Evolutionary conservation across 2,329 filamentous ascomycete species (phyloP).

Genomic region (Colletotrichum truncatum): DNA sequence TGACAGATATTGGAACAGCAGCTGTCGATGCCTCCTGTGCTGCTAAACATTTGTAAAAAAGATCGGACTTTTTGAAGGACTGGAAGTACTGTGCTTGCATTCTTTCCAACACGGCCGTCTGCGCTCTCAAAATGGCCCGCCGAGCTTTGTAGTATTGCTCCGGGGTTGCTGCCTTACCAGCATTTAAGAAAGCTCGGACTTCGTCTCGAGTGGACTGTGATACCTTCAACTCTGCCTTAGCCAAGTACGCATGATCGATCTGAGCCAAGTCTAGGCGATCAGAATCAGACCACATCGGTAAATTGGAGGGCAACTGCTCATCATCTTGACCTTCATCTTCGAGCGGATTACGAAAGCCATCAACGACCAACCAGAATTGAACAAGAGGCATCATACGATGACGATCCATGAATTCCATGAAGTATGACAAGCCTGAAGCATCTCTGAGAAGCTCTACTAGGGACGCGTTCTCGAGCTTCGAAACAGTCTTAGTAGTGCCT

Average conservation of each 20-base stretch:
- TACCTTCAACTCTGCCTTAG: slow-evolving; percentile 82
- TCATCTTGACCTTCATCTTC: slow-evolving; percentile 84
- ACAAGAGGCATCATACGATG: slow-evolving; percentile 87
- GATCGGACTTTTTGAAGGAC: slow-evolving; percentile 88
- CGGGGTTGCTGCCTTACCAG: slow-evolving; percentile 79
- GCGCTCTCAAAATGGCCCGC: slow-evolving; percentile 81
- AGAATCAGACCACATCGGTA: slow-evolving; percentile 80
- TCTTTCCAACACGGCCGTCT: slow-evolving; percentile 84
- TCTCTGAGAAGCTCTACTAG: slow-evolving; percentile 89
- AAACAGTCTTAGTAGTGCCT: slow-evolving; percentile 42
- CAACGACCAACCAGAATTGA: slow-evolving; percentile 98
- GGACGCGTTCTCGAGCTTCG: slow-evolving; percentile 77
- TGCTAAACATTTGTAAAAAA: slow-evolving; percentile 96
- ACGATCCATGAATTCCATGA: slow-evolving; percentile 99
- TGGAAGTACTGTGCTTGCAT: slow-evolving; percentile 85
- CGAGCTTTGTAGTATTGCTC: slow-evolving; percentile 86
- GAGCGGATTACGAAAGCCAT: slow-evolving; percentile 92
- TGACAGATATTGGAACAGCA: slow-evolving; percentile 5
- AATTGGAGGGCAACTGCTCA: slow-evolving; percentile 65
- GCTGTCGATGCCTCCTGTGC: slow-evolving; percentile 76
- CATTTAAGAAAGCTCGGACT: slow-evolving; percentile 81
- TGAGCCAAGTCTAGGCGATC: slow-evolving; percentile 90
- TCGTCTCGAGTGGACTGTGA: slow-evolving; percentile 72
- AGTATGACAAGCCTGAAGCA: slow-evolving; percentile 91
- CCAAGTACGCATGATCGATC: slow-evolving; percentile 90